A percentile compares a stretch with the other conserved stretches of the same genome.
Conservation (phyloP, 768 basidiomycete species). For the Termitomyces sp. region DNA sequence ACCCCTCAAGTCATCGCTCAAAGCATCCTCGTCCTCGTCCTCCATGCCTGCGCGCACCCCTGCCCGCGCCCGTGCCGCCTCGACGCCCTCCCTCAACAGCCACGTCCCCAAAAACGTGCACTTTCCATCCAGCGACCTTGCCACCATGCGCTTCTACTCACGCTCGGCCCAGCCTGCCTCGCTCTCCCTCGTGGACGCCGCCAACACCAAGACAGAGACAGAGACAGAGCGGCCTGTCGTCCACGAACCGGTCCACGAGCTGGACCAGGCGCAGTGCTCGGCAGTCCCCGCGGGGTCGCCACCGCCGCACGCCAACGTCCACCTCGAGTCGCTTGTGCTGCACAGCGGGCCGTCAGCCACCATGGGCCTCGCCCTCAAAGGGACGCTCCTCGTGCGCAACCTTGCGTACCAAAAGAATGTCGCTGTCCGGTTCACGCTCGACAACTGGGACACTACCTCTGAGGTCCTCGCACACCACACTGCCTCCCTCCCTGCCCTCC, state of each 20-base stretch:
- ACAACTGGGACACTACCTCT: constrained; percentile 90
- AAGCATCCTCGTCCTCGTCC: constrained; percentile 49
- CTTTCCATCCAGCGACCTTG: constrained; percentile 68
- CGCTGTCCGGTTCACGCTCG: constrained; percentile 83
- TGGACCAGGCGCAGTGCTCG: constrained; percentile 19
- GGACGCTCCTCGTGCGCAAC: constrained; percentile 82
- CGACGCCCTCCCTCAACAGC: constrained; percentile 25
- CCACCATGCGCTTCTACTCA: constrained; percentile 57
- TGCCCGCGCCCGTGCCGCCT: constrained; percentile 47
- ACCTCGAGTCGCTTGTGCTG: constrained; percentile 24
- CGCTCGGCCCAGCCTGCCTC: constrained; percentile 67
- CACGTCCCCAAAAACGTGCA: constrained; percentile 50
- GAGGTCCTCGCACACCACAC: constrained; percentile 65
- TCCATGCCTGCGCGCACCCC: constrained; percentile 28
- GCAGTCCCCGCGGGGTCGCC: constrained; percentile 21
- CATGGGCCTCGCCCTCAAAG: constrained; percentile 41
- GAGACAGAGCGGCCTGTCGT: constrained; percentile 30
- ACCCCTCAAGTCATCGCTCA: constrained; percentile 83
- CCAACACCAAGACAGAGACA: constrained; percentile 43
- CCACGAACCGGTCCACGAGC: constrained; percentile 13
- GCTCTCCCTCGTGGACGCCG: constrained; percentile 27
- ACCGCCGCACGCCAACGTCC: constrained; percentile 22
- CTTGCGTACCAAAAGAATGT: constrained; percentile 84
- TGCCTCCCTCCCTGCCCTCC: constrained; percentile 35
- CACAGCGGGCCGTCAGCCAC: neutral